phyloP scores from a whole-genome alignment of 2,329 filamentous ascomycete species.

The Fusarium mundagurra region DNA sequence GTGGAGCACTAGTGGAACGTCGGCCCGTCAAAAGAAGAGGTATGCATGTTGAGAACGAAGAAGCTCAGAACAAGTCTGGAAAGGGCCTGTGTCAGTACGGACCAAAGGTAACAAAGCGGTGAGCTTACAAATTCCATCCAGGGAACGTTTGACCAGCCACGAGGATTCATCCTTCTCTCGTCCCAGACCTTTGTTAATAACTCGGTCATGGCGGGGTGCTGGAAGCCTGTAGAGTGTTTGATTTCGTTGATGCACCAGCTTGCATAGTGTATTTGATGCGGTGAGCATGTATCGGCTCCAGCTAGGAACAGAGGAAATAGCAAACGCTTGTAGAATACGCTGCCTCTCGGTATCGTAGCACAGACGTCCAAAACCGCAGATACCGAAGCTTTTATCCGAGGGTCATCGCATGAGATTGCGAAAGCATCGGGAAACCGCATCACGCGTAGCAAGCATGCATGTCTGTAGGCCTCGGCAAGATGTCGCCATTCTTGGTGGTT shows the following conservation, averaged over 20 bases:
- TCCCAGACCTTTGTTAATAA: conserved; percentile 41
- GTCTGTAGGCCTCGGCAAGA: conserved; percentile 43
- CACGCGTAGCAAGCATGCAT: conserved; percentile 44
- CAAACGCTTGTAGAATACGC: conserved; percentile 41
- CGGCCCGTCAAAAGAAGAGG: conserved; percentile 28
- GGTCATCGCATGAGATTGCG: conserved; percentile 35
- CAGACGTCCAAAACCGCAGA: conserved; percentile 39
- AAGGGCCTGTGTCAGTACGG: background rate
- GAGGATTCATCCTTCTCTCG: conserved; percentile 23
- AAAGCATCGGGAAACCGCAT: conserved; percentile 43
- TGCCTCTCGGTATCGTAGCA: conserved; percentile 32
- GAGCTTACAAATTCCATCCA: conserved; percentile 45
- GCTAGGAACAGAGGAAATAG: conserved; percentile 45
- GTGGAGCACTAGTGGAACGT: background rate
- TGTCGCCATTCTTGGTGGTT: conserved; percentile 41
- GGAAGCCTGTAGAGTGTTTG: conserved; percentile 39
- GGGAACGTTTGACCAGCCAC: conserved; percentile 34
- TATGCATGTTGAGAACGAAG: conserved; percentile 29
- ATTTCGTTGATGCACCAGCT: conserved; percentile 39
- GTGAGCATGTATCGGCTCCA: conserved; percentile 35
- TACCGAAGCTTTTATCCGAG: conserved; percentile 37
- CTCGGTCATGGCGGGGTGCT: conserved; percentile 41
- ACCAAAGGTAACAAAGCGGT: rapidly evolving
- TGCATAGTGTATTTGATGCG: conserved; percentile 42
- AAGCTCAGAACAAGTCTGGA: conserved; percentile 31